Evolutionary conservation across 2,329 filamentous ascomycete genomes (phyloP), one percentile per base, ranked within the genome.

Genomic region (Talaromyces sp.): DNA sequence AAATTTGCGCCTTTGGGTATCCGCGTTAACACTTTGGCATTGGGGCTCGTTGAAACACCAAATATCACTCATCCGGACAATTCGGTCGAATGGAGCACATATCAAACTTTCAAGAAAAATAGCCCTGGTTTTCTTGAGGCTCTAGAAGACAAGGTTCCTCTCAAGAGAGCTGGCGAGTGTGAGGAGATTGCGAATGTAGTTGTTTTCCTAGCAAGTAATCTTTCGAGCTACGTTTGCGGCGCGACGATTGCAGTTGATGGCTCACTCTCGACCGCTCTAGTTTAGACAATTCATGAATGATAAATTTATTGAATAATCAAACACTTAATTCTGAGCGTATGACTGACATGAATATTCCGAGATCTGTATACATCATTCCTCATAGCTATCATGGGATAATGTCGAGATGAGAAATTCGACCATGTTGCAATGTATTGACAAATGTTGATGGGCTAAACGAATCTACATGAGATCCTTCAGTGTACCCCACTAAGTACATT

Each of bases 1-100:
- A 45, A 45, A 10, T 45, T 45, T 45, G 43, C 43, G 43, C 43
- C 43, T 3, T 45, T 45, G 19, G 19, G 43, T 3, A n/a, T 45
- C 43, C 43, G 54, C 8, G 22, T 58, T 4, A 58, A 58, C 17
- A 58, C 54, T 31, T 37, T 58, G 33, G 31, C 54, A 15, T 58
- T 58, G 33, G 54, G 54, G n/a, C 33, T 58, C n/a, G 31, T 58
- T 39, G 39, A 33, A 25, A 58, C 54, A 17, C 54, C 54, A 10
- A 58, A 58, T 37, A 39, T 58, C 33, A 58, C 54, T 22, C 54
- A 39, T 58, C 33, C 54, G 33, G 54, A 58, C 11, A 33, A 33
- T 25, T 58, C 54, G 33, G 54, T 58, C 25, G 54, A 58, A 39
- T 58, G 54, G 54, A 58, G 54, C 25, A 37, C 54, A 4, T 58